These are phyloP conservation scores for Anthracocystis setariae DNA, from an alignment of 1,284 basidiomycete species.

Conservation along the genomic window DNA sequence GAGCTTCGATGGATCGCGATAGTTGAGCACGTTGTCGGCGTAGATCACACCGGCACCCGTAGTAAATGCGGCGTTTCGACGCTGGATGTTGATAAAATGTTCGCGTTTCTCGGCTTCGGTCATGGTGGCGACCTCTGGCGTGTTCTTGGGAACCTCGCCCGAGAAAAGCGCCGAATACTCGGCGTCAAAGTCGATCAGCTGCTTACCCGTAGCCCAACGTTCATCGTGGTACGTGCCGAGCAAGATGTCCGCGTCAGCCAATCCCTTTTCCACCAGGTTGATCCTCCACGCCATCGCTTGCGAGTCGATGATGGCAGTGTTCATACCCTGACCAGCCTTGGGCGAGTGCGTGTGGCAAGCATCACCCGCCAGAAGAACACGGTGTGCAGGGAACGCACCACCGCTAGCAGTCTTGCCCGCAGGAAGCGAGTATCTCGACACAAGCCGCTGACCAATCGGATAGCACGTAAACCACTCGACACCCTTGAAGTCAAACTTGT, in stretches of 20 bases:
- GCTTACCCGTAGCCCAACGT: slow-evolving; percentile 73
- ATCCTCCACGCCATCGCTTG: slow-evolving; percentile 72
- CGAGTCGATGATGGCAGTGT: slow-evolving; percentile 81
- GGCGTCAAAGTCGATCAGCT: slow-evolving; percentile 83
- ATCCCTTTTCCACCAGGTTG: slow-evolving; percentile 77
- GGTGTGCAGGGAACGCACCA: slow-evolving; percentile 27
- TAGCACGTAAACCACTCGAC: slow-evolving; percentile 78
- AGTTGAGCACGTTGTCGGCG: slow-evolving; percentile 60
- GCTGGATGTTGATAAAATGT: slow-evolving; percentile 62
- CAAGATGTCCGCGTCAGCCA: slow-evolving; percentile 75
- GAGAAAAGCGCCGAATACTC: slow-evolving; percentile 80
- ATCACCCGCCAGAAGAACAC: slow-evolving; percentile 39
- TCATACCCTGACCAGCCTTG: slow-evolving; percentile 78
- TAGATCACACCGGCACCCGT: slow-evolving; percentile 62
- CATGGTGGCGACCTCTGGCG: slow-evolving; percentile 57
- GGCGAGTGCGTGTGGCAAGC: slow-evolving; percentile 81
- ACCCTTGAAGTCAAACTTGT: slow-evolving; percentile 71
- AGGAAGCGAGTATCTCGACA: slow-evolving; percentile 57
- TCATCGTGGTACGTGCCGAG: slow-evolving; percentile 73
- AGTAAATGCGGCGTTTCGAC: slow-evolving; percentile 62
- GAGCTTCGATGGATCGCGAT: slow-evolving; percentile 51
- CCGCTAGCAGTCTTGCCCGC: slow-evolving; percentile 36
- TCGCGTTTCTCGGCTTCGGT: slow-evolving; percentile 53
- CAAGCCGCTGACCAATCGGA: slow-evolving; percentile 45
- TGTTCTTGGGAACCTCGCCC: slow-evolving; percentile 74